A percentile compares a stretch with the other conserved stretches of the same genome.
Evolutionary conservation across 352 stramenopile species (phyloP).

Genomic region (Hyaloperonospora arabidopsidis): DNA sequence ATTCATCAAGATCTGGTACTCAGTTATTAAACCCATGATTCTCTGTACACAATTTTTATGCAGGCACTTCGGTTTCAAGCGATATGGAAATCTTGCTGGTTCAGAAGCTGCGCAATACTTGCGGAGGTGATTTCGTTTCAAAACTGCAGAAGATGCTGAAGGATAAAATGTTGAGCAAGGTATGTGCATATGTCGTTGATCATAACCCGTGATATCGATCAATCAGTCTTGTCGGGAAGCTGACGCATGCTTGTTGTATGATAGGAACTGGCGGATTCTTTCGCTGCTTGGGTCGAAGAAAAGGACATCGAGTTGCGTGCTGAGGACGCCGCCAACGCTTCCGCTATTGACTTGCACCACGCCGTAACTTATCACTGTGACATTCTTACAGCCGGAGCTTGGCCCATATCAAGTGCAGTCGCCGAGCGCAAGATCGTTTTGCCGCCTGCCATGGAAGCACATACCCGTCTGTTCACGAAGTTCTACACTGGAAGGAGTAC

Average conservation of each 20-base stretch:
- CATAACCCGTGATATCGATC: no score
- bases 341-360: slow-evolving; percentile 53
- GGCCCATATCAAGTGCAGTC: slow-evolving; percentile 66
- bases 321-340: slow-evolving; percentile 27
- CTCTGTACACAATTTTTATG: neutral
- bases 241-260: slow-evolving; percentile 5
- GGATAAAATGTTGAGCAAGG: slow-evolving; percentile 80
- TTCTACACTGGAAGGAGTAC: slow-evolving; percentile 76
- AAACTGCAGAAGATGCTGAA: slow-evolving; percentile 87
- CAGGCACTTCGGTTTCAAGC: slow-evolving; percentile 56
- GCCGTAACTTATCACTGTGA: slow-evolving; percentile 62
- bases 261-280: slow-evolving; percentile 60
- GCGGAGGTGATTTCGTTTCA: slow-evolving; percentile 78
- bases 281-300: slow-evolving; percentile 63
- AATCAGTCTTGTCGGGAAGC: neutral
- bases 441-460: slow-evolving; percentile 42
- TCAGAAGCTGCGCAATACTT: slow-evolving; percentile 80
- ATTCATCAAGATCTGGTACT: neutral
- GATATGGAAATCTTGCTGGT: slow-evolving; percentile 76
- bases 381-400: slow-evolving; percentile 74
- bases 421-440: slow-evolving; percentile 49
- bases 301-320: slow-evolving; percentile 43
- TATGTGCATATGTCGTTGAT: slow-evolving; percentile 11
- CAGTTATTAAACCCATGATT: neutral
- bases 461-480: slow-evolving; percentile 70